Base-by-base conservation (phyloP, 495 filamentous ascomycete genomes). In the Bathelium albidoporum region DNA sequence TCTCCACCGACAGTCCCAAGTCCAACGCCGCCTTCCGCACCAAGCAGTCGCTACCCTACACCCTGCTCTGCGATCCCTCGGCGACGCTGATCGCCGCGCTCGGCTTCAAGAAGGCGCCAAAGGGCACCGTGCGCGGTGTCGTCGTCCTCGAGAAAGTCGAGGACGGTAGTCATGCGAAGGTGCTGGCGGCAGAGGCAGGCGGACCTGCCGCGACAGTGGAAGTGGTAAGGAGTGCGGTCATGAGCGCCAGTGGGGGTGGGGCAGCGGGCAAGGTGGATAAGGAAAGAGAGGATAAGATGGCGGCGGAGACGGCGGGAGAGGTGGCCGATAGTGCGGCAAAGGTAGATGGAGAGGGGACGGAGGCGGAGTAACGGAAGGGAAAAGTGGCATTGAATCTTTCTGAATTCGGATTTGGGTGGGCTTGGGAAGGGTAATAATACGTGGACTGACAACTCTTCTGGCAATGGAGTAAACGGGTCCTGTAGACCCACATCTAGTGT, bases 1-100 rank as follows among this genome's bases (percentile, higher is more conserved):
- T 98, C 24, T 94, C 89, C 14, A 81, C 84, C 61, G 94, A 98
- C 77, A 86, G 84, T 10, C 85, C 90, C 66, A 92, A 91, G 73
- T 83, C 89, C 63, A 98, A 98, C 76, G 91, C 89, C 41, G 89
- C 85, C 43, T 98, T 98, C 81, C 86, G 89, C 70, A 84, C 82
- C 18, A 96, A 92, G 75, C 89, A 97, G 70, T 88, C 84, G 49
- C 80, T 98, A n/a, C 87, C 88, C 14, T 97, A 93, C 73, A 76
- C 88, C 3, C 86, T 97, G 34, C 84, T 98, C 58, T 97, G 92
- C 77, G 91, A 98, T 73, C 80, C 86, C 7, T 68, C 73, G 29
- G 84, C 80, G 24, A 84, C 83, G 11, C 82, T 98, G 49, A 74
- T 78, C 62, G 62, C 65, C 22, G 74, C 75, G 36, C 75, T 76